Evolutionary conservation across 768 basidiomycete species (phyloP).

Genomic region (Kwoniella newhampshirensis): DNA sequence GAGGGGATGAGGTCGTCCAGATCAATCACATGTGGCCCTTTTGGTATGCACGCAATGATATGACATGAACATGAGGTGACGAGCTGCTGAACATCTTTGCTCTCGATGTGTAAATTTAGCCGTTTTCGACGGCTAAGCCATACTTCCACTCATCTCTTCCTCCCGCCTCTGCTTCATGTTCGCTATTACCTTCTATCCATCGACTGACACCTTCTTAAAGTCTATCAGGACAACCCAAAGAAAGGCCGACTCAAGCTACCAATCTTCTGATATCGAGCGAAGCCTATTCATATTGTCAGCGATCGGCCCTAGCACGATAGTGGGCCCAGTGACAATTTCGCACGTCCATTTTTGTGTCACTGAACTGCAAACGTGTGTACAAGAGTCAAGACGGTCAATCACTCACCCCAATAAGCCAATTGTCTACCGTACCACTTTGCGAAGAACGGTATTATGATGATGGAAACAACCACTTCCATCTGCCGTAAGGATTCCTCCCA

Average conservation of each 20-base stretch:
- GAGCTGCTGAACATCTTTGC: not conserved
- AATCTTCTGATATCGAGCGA: conserved; percentile 18
- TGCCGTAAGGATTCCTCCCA: conserved; percentile 90
- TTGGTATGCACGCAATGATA: not conserved
- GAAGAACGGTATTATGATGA: conserved; percentile 78
- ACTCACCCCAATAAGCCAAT: conserved; percentile 82
- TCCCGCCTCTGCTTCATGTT: too few relatives aligned
- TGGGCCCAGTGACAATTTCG: too few relatives aligned
- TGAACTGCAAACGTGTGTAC: too few relatives aligned
- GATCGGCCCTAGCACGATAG: not conserved
- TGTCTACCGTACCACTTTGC: conserved; percentile 85
- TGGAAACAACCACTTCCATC: conserved; percentile 72
- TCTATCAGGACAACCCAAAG: conserved; percentile 19
- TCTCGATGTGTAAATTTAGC: too few relatives aligned
- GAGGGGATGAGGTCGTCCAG: conserved; percentile 48
- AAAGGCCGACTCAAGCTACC: conserved; percentile 13
- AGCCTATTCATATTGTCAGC: conserved; percentile 13
- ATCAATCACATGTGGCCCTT: not conserved
- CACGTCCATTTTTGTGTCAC: too few relatives aligned
- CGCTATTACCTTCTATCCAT: too few relatives aligned
- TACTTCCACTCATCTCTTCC: too few relatives aligned
- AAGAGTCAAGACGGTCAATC: too few relatives aligned
- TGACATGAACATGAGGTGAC: not conserved
- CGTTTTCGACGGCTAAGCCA: too few relatives aligned
- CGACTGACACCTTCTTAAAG: too few relatives aligned